These are phyloP conservation scores for Astragalus membranaceus DNA, from an alignment of 306 rosid genomes.

Conservation along the genomic window DNA sequence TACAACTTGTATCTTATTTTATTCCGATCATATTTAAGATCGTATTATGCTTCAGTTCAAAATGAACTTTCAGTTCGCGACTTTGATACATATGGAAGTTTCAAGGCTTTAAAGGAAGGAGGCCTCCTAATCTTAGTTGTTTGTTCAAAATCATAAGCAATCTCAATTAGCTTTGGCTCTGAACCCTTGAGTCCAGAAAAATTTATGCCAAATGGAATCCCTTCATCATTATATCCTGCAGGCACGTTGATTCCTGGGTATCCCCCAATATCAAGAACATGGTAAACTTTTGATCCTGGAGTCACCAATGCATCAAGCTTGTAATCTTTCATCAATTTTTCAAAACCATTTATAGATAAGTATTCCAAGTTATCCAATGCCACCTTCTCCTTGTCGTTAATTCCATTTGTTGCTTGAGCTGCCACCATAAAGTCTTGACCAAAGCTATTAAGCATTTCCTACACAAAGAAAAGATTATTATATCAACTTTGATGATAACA, in stretches of 20 bases:
- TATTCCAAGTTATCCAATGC: slow-evolving; percentile 12
- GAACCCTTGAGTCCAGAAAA: neutral
- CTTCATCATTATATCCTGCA: neutral
- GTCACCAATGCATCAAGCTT: slow-evolving; percentile 43
- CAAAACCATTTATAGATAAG: slow-evolving; percentile 16
- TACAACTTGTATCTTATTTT: no score
- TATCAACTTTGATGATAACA: no score
- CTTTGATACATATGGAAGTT: neutral
- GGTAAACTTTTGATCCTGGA: slow-evolving; percentile 10
- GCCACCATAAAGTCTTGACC: slow-evolving; percentile 13
- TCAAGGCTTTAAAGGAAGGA: neutral
- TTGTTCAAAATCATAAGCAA: neutral
- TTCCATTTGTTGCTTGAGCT: slow-evolving; percentile 26
- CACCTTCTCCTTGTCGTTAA: slow-evolving; percentile 10
- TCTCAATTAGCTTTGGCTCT: neutral
- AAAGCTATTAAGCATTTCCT: slow-evolving; percentile 18
- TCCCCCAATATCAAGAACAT: slow-evolving; percentile 31
- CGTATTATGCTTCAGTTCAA: no score
- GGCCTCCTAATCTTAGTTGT: neutral
- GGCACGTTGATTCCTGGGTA: slow-evolving; percentile 30
- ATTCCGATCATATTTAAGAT: no score
- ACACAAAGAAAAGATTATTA: neutral
- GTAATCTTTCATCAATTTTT: slow-evolving; percentile 8
- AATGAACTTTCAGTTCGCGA: neutral
- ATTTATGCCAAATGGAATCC: neutral